phyloP scores from a whole-genome alignment of 2,329 filamentous ascomycete genomes.

The Beauveria pseudobassiana region DNA sequence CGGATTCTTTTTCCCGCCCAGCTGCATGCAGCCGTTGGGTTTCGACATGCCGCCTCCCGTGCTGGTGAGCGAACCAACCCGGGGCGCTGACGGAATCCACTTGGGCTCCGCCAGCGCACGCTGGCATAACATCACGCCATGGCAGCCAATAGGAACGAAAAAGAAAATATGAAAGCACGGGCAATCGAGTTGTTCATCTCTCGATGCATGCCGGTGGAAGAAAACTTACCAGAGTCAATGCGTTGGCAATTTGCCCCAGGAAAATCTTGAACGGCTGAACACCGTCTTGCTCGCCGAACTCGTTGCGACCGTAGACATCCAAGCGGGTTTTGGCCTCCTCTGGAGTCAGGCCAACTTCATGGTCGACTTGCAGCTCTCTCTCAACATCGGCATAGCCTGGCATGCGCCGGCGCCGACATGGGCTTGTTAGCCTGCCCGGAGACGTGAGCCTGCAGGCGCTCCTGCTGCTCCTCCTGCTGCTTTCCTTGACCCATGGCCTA shows the following conservation, averaged over 20 bases:
- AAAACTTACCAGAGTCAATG: conserved; percentile 54
- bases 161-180: background rate
- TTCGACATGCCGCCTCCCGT: too few relatives aligned
- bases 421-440: conserved; percentile 36
- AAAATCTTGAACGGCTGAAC: conserved; percentile 58
- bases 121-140: background rate
- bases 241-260: conserved; percentile 59
- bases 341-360: conserved; percentile 49
- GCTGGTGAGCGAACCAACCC: background rate
- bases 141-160: background rate
- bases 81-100: background rate
- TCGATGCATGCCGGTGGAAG: too few relatives aligned
- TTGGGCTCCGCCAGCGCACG: background rate
- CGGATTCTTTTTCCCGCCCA: background rate
- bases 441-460: conserved; percentile 18
- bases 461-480: conserved; percentile 11
- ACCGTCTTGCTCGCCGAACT: conserved; percentile 52
- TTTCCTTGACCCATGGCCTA: conserved; percentile 20
- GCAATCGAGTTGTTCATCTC: background rate
- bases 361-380: conserved; percentile 46
- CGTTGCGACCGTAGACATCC: conserved; percentile 52
- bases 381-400: conserved; percentile 43
- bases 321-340: conserved; percentile 47
- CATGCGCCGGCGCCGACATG: conserved; percentile 55
- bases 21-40: background rate